phyloP scores from a whole-genome alignment of 176 grass and related monocot species.

The Oryza meyeriana region DNA sequence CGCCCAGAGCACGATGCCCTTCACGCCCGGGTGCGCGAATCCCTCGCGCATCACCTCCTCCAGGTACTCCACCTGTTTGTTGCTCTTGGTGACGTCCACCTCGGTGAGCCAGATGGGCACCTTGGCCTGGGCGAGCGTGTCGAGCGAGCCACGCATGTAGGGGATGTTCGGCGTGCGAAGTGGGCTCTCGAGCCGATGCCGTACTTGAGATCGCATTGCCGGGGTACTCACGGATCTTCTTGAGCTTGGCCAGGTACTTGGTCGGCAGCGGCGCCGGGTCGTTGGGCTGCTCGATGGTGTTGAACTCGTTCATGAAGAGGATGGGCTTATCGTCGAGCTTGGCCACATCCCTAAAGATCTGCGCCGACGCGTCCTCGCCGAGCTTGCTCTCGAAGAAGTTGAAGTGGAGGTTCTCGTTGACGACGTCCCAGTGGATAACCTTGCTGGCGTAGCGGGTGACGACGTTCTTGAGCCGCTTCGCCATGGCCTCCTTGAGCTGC shows the following conservation, averaged over 20 bases:
- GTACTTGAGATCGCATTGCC: constrained; percentile 31
- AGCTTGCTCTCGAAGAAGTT: constrained; percentile 62
- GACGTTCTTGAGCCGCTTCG: constrained; percentile 37
- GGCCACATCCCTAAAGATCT: constrained; percentile 45
- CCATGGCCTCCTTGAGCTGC: constrained; percentile 42
- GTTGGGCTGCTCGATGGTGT: constrained; percentile 54
- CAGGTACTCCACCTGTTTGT: constrained; percentile 49
- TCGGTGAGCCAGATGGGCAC: constrained; percentile 89
- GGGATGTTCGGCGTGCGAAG: constrained; percentile 65
- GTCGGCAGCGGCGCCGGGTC: constrained; percentile 39
- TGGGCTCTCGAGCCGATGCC: constrained; percentile 77
- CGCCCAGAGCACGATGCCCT: constrained; percentile 71
- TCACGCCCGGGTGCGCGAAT: constrained; percentile 47
- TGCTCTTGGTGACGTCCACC: constrained; percentile 46
- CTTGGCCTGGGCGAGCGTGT: constrained; percentile 54
- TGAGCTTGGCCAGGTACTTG: constrained; percentile 63
- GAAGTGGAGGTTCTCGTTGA: constrained; percentile 78
- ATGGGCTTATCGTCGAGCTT: constrained; percentile 39
- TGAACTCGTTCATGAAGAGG: constrained; percentile 82
- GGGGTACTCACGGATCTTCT: constrained; percentile 35
- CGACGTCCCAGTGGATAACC: constrained; percentile 75
- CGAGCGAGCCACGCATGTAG: constrained; percentile 62
- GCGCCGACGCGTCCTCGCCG: constrained; percentile 37
- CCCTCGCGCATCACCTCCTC: constrained; percentile 73
- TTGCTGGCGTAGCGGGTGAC: constrained; percentile 49